A percentile compares a stretch with the other conserved stretches of the same genome.
phyloP scores from a whole-genome alignment of 2,329 filamentous ascomycete genomes.

The Xylaria sp. region DNA sequence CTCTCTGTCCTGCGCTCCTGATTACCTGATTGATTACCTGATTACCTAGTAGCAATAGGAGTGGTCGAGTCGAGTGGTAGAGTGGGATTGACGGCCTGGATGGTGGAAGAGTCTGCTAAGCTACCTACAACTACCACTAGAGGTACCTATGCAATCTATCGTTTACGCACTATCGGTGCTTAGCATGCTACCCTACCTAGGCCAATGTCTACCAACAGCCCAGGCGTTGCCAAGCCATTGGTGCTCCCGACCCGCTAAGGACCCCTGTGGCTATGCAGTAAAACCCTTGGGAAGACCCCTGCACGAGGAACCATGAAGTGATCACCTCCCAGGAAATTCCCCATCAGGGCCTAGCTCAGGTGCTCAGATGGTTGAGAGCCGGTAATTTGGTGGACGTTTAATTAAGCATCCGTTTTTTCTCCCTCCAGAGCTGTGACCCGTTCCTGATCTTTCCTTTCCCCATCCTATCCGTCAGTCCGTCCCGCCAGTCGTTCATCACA shows the following conservation, averaged over 20 bases:
- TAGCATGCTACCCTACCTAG: neutral
- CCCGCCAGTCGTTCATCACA: slow-evolving; percentile 5
- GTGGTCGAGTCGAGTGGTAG: no score
- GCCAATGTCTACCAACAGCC: neutral
- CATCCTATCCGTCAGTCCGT: slow-evolving; percentile 7
- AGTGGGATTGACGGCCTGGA: no score
- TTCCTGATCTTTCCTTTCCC: neutral
- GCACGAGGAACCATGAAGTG: slow-evolving; percentile 21
- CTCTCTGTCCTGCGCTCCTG: no score
- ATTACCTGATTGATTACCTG: neutral
- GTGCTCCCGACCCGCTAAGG: slow-evolving; percentile 21
- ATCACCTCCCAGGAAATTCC: slow-evolving; percentile 16
- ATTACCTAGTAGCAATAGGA: no score
- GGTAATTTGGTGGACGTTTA: slow-evolving; percentile 9
- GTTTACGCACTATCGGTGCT: neutral
- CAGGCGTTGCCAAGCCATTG: slow-evolving; percentile 6
- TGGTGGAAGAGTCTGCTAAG: no score
- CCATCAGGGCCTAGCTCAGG: slow-evolving; percentile 22
- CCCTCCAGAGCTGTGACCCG: neutral
- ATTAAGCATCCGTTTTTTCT: slow-evolving; percentile 8
- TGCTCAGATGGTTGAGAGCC: slow-evolving; percentile 16
- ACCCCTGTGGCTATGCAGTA: slow-evolving; percentile 6
- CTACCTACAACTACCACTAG: no score
- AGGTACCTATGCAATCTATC: no score
- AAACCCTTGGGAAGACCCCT: slow-evolving; percentile 13